These are phyloP conservation scores for Rhododendron griersonianum DNA, from an alignment of 148 eudicot genomes.

Conservation along the genomic window DNA sequence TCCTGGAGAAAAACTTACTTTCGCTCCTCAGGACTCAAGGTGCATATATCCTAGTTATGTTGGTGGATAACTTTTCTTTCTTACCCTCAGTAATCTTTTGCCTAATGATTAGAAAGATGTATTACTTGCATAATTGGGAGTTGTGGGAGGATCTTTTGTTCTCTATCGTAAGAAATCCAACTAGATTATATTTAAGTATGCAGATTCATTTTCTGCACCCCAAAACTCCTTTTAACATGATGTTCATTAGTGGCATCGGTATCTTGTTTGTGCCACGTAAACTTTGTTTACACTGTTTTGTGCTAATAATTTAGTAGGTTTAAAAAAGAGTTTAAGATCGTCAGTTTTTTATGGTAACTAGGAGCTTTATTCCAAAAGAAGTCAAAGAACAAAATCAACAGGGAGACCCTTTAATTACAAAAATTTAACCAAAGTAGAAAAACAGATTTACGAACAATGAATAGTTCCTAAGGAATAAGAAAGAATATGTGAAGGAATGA, in stretches of 20 bases:
- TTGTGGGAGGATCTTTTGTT: slow-evolving; percentile 1
- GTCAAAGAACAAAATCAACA: neutral
- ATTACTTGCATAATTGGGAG: neutral
- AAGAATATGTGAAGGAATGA: neutral
- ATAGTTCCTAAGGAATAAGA: neutral
- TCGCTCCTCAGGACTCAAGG: slow-evolving; percentile 74
- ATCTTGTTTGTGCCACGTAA: neutral
- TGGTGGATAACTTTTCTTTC: neutral
- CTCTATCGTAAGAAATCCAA: slow-evolving; percentile 1
- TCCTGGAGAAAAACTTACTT: slow-evolving; percentile 64
- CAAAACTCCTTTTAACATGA: neutral
- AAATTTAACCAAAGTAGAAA: neutral
- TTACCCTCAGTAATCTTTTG: neutral
- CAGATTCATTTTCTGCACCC: neutral
- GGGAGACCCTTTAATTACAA: neutral
- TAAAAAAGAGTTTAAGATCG: neutral
- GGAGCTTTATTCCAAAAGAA: neutral
- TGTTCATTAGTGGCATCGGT: neutral
- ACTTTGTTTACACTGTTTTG: neutral
- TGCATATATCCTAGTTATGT: slow-evolving; percentile 19
- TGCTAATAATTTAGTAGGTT: neutral
- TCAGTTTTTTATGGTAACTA: neutral
- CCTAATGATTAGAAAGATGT: neutral
- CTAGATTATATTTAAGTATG: neutral
- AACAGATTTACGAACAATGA: neutral